Evolutionary conservation across 2,329 filamentous ascomycete genomes (phyloP).

Genomic region (Ophiocordyceps robertsii): DNA sequence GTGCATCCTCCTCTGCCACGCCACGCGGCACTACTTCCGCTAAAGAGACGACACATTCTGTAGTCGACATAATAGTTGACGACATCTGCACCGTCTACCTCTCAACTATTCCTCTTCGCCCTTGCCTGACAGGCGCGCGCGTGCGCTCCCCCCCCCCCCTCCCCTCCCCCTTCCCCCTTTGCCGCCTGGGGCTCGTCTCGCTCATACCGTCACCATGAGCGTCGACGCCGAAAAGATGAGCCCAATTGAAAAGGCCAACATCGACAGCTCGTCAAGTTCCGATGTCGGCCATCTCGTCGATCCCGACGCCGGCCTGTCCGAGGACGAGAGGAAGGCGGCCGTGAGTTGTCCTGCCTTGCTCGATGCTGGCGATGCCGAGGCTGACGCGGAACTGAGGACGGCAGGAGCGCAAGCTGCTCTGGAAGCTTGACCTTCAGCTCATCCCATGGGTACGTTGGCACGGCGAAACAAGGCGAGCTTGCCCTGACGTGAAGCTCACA

Average conservation of each 20-base stretch:
- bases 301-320: conserved; percentile 48
- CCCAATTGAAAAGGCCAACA: conserved; percentile 6
- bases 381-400: neutral
- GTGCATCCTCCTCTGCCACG: no score
- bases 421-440: conserved; percentile 46
- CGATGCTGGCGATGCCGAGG: no score
- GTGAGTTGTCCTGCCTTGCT: conserved; percentile 27
- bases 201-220: conserved; percentile 1
- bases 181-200: neutral
- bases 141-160: neutral
- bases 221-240: conserved; percentile 15
- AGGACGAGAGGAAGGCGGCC: conserved; percentile 46
- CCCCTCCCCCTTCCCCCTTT: neutral
- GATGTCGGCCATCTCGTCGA: conserved; percentile 16
- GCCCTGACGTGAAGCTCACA: conserved; percentile 8
- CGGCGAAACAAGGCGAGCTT: no score
- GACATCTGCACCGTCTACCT: no score
- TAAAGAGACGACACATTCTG: no score
- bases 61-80: no score
- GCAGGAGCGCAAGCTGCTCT: conserved; percentile 47
- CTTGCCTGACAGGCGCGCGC: no score
- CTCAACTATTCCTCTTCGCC: no score
- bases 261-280: conserved; percentile 15
- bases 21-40: no score
- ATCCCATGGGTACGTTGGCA: conserved; percentile 39